Evolutionary conservation across 2,329 filamentous ascomycete genomes (phyloP).

Genomic region (Orbilia ellipsospora): DNA sequence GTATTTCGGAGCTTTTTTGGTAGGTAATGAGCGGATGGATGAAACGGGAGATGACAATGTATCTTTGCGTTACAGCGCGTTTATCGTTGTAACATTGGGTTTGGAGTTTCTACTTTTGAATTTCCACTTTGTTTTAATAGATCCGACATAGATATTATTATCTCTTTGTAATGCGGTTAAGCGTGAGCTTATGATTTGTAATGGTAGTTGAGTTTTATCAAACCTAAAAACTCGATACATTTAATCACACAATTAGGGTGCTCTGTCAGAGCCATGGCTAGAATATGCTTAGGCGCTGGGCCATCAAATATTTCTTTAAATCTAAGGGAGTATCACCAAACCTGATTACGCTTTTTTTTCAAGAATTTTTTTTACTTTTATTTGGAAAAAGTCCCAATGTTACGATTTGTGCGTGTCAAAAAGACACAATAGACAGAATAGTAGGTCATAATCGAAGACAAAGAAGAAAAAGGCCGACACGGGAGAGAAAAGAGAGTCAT

Average conservation of each 20-base stretch:
- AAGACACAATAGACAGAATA: neutral
- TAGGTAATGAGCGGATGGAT: neutral
- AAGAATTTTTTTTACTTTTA: neutral
- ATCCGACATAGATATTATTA: neutral
- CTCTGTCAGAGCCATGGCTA: too few species aligned
- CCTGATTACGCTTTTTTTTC: slow-evolving; percentile 1
- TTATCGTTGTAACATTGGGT: too few species aligned
- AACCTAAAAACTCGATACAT: too few species aligned
- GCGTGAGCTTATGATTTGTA: too few species aligned
- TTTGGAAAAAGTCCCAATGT: too few species aligned
- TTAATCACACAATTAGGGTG: too few species aligned
- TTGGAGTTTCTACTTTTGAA: too few species aligned
- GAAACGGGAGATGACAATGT: neutral
- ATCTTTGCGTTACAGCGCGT: too few species aligned
- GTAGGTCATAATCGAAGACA: slow-evolving; percentile 21
- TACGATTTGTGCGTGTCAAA: too few species aligned
- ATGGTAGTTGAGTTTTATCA: too few species aligned
- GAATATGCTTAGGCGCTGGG: too few species aligned
- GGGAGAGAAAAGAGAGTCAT: slow-evolving; percentile 17
- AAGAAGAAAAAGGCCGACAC: neutral
- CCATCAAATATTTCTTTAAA: neutral
- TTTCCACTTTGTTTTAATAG: neutral
- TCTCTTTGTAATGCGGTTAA: slow-evolving; percentile 4
- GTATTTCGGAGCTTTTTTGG: neutral
- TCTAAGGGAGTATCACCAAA: neutral